A percentile compares a stretch with the other conserved stretches of the same genome.
Conservation (phyloP, 148 eudicot genomes). For the Selenicereus undatus region DNA sequence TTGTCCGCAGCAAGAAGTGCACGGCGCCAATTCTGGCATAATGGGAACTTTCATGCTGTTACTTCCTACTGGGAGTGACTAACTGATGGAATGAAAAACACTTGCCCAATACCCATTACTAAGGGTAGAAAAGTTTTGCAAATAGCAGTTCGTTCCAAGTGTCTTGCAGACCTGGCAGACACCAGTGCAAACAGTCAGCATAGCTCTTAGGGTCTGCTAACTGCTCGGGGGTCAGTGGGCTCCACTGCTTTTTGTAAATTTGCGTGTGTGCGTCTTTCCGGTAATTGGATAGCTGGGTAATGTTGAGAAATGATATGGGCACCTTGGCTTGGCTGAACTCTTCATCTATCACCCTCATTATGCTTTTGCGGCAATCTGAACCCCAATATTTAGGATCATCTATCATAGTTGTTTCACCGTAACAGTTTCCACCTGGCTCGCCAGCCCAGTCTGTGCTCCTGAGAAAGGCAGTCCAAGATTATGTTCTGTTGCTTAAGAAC, state of each 20-base stretch:
- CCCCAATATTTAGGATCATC: conserved; percentile 78
- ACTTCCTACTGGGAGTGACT: background rate
- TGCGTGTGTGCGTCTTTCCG: conserved; percentile 92
- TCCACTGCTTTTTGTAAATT: conserved; percentile 89
- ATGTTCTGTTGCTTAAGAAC: background rate
- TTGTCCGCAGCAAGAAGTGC: background rate
- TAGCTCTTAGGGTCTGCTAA: conserved; percentile 69
- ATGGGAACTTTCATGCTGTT: background rate
- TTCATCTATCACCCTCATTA: conserved; percentile 69
- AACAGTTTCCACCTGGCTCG: conserved; percentile 61
- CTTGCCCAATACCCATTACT: background rate
- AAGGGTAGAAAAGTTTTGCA: conserved; percentile 85
- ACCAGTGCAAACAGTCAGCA: conserved; percentile 93
- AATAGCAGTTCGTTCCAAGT: conserved; percentile 90
- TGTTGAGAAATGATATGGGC: conserved; percentile 75
- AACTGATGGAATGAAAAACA: background rate
- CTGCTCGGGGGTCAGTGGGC: conserved; percentile 68
- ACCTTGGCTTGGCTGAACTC: conserved; percentile 53
- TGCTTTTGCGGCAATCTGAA: conserved; percentile 52
- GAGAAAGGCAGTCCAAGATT: conserved; percentile 9
- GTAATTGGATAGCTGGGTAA: conserved; percentile 70
- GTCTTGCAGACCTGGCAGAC: conserved; percentile 89
- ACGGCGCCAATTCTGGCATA: background rate
- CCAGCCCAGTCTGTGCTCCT: conserved; percentile 91
- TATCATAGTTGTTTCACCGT: conserved; percentile 65